Percentiles rank a stretch among this genome's conserved stretches.
These are phyloP conservation scores for Earliella scabrosa DNA, from an alignment of 1,284 basidiomycete genomes.

Conservation along the genomic window DNA sequence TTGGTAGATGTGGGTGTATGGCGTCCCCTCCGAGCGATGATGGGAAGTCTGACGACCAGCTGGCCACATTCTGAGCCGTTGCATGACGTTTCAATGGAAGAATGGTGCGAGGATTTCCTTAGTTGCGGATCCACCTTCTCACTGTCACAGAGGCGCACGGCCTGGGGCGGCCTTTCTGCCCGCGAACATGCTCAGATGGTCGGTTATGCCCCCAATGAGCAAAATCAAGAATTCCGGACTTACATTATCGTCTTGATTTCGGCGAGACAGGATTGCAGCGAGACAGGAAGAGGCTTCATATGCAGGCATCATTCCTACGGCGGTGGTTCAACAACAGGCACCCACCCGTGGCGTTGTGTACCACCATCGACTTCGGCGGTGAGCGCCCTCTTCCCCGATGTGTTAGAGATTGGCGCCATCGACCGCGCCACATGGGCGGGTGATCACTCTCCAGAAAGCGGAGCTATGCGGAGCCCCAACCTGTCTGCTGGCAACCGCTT, in stretches of 20 bases:
- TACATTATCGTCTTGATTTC: too few species aligned
- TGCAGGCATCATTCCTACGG: too few species aligned
- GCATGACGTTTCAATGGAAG: not conserved
- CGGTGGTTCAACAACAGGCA: not conserved
- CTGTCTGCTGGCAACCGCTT: too few species aligned
- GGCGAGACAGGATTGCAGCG: too few species aligned
- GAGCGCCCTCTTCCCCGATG: not conserved
- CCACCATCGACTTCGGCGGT: slow-evolving; percentile 1
- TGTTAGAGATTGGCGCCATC: slow-evolving; percentile 5
- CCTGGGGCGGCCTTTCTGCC: too few species aligned
- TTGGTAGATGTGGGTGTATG: not conserved
- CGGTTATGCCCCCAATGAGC: too few species aligned
- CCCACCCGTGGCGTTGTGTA: not conserved
- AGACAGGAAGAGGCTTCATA: too few species aligned
- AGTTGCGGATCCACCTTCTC: slow-evolving; percentile 6
- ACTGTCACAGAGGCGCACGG: slow-evolving; percentile 1
- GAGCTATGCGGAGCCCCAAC: slow-evolving; percentile 1
- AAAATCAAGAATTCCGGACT: too few species aligned
- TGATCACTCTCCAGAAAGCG: not conserved
- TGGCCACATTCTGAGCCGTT: not conserved
- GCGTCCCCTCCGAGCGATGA: not conserved
- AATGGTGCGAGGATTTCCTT: not conserved
- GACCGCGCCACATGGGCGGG: not conserved
- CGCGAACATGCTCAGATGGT: too few species aligned
- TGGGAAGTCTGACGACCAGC: slow-evolving; percentile 3